These are phyloP conservation scores for Babesia ovata DNA, from an alignment of 169 alveolate species.

Conservation along the genomic window DNA sequence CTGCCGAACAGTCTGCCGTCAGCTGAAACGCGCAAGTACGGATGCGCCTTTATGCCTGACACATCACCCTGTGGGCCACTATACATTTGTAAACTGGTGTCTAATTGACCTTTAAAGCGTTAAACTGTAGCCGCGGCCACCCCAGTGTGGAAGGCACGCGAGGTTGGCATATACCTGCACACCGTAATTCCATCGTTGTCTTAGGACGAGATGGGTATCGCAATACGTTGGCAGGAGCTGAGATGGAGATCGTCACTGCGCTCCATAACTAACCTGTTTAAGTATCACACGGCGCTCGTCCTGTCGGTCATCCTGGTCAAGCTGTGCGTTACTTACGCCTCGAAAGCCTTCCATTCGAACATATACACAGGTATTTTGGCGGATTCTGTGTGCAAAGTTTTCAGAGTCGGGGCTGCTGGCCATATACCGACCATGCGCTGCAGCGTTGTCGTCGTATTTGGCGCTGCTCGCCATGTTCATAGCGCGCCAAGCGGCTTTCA, in stretches of 20 bases:
- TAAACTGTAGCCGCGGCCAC: not conserved
- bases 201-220: conserved; percentile 25
- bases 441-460: conserved; percentile 29
- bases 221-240: conserved; percentile 42
- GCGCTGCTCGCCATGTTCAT: conserved; percentile 27
- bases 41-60: conserved; percentile 76
- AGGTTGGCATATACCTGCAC: conserved; percentile 1
- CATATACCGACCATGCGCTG: conserved; percentile 14
- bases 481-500: conserved; percentile 31
- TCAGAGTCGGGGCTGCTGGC: conserved; percentile 2
- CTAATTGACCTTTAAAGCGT: not conserved
- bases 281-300: conserved; percentile 38
- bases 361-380: not conserved
- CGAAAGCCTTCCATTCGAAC: not conserved
- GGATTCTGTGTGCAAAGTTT: not conserved
- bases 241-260: conserved; percentile 55
- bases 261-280: conserved; percentile 15
- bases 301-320: conserved; percentile 33
- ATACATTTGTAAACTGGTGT: conserved; percentile 70
- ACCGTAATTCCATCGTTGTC: not conserved
- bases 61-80: conserved; percentile 69
- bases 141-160: conserved; percentile 1
- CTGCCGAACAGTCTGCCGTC: conserved; percentile 15
- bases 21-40: conserved; percentile 70
- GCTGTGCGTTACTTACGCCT: conserved; percentile 3